Evolutionary conservation across 106 monocot species (phyloP), one percentile per base, ranked within the genome.

Genomic region (Dendrobium nobile): DNA sequence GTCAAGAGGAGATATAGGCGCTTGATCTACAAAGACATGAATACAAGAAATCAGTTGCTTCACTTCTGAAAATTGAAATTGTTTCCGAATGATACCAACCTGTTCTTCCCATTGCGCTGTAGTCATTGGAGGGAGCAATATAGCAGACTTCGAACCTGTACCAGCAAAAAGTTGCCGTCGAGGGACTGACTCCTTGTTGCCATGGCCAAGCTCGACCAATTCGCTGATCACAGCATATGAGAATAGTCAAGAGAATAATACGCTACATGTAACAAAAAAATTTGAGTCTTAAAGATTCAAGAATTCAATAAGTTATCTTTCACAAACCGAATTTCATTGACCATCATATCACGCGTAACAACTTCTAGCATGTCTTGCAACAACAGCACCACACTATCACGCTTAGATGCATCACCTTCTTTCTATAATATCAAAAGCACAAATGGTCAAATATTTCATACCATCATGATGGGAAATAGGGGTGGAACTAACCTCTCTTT

Each of bases 361-460:
- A 99, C 95, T 87, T 99, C 99, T 81, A 99, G 81, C 93, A 99
- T 99, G 81, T 99, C 95, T 89, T 99, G 99, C 75, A 99, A 87
- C 78, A 99, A 73, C 79, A 95, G 82, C 24, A 99, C 89, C 33
- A 99, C 88, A 82, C 84, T 85, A 80, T 95, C 95, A 77, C 82
- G 86, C 74, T 89, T 99, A 31, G 91, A 93, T 43, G 88, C 82
- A 81, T 95, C 90, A 24, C 90, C 88, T 75, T 95, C 91, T 90
- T 95, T 99, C 95, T 99, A 86, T 31, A 19, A 74, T 18, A 74
- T 43, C 2, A 15, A 72, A 51, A 70, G 11, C 70, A 70, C 11
- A 70, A 9, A 44, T 18, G 5, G 15, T 74, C 19, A 42, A 44
- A 74, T 74, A 43, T 43, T 43, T 76, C 24, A 76, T 76, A 26